These are phyloP conservation scores for Sphenostylis stenocarpa DNA, from an alignment of 306 rosid genomes.

Conservation along the genomic window DNA sequence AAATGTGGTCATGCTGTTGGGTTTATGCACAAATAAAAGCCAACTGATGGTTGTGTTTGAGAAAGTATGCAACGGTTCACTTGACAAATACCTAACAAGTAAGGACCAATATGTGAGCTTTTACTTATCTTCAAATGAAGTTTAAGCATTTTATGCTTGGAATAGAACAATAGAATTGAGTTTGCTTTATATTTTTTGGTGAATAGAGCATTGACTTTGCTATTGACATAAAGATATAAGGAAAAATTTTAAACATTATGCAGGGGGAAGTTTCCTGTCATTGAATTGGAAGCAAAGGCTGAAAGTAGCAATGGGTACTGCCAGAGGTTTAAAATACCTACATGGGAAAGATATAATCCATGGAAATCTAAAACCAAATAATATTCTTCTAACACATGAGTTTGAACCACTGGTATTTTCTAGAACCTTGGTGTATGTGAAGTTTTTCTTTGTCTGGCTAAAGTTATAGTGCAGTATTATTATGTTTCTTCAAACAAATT, in stretches of 20 bases:
- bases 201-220: neutral
- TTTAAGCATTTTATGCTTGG: neutral
- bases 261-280: conserved; percentile 53
- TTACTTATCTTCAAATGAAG: neutral
- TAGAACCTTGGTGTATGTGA: conserved; percentile 30
- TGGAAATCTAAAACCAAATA: conserved; percentile 73
- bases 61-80: conserved; percentile 72
- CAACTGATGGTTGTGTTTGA: conserved; percentile 66
- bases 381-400: conserved; percentile 79
- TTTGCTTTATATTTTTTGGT: neutral
- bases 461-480: neutral
- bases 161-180: neutral
- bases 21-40: conserved; percentile 54
- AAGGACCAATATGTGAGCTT: conserved; percentile 32
- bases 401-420: conserved; percentile 63
- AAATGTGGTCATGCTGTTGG: conserved; percentile 75
- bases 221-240: neutral
- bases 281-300: conserved; percentile 73
- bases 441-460: neutral
- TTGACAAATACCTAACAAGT: conserved; percentile 72
- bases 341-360: conserved; percentile 71
- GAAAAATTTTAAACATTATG: conserved; percentile 25
- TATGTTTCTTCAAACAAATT: conserved; percentile 4
- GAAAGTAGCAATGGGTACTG: conserved; percentile 66
- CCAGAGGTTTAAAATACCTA: conserved; percentile 66